Evolutionary conservation across 78 protist genomes (phyloP), one percentile per base, ranked within the genome.

Genomic region (Dictyostelium capitatum): DNA sequence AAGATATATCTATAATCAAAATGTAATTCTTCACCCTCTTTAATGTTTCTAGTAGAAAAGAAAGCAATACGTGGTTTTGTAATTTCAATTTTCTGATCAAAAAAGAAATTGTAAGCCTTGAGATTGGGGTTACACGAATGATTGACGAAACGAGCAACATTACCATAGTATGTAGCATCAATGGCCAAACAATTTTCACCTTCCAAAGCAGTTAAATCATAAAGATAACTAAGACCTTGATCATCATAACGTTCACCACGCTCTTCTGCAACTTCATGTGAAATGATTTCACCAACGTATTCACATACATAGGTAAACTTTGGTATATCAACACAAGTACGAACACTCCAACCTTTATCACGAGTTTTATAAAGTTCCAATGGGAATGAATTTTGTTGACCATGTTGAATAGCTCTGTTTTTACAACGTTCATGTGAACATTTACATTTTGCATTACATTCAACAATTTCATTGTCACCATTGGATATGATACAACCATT

Each of bases 101-200:
- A 57, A 5, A 79, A 48, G 59, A 48, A 89, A 43, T 79, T n/a
- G 25, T 10, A 25, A 19, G n/a, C 30, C 46, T 3, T n/a, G 30
- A 96, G 75, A 78, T 96, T 96, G 47, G 97, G 96, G 41, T 28
- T 83, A 72, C 97, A 96, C 6, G 92, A 85, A 78, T 96, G 97
- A 80, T 96, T 96, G 43, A 93, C 53, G 59, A 96, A 96, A 19
- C 97, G 72, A 4, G 97, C 30, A 47, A 82, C 96, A 70, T 85
- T 94, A 19, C 96, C 94, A 74, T 43, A 53, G 9, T 32, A 8
- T 3, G 43, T 81, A 10, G 96, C 97, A 67, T 96, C 97, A 62
- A 96, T 79, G 1, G 25, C 51, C 11, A 46, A 32, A 23, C 94
- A 74, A 25, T 79, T 6, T 8, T 19, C 23, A 43, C 4, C 28